phyloP scores from a whole-genome alignment of 495 filamentous ascomycete genomes.

The Penicillium flavigenum region DNA sequence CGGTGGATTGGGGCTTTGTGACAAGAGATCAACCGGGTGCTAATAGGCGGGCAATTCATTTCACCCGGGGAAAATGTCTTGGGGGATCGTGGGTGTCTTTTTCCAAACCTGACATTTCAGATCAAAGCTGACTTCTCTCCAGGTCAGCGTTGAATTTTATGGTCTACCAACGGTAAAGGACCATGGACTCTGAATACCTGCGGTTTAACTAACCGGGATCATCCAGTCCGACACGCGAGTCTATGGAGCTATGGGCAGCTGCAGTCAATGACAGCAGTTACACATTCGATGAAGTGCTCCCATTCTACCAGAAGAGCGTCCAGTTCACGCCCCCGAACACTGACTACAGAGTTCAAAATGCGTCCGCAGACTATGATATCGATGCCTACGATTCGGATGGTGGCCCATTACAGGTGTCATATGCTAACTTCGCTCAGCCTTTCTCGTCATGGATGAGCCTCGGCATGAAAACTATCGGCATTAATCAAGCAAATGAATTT shows the following conservation, averaged over 20 bases:
- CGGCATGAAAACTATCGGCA: conserved; percentile 42
- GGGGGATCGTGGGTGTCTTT: conserved; percentile 33
- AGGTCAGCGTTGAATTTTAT: conserved; percentile 52
- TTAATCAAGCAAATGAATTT: conserved; percentile 36
- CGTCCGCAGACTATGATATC: conserved; percentile 44
- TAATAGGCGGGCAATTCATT: conserved; percentile 37
- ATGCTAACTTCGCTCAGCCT: conserved; percentile 46
- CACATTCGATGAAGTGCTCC: conserved; percentile 50
- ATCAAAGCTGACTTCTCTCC: not conserved
- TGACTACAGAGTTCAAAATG: conserved; percentile 36
- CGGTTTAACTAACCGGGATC: not conserved
- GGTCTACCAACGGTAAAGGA: conserved; percentile 39
- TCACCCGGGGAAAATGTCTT: conserved; percentile 37
- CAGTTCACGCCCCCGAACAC: conserved; percentile 54
- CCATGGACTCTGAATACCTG: not conserved
- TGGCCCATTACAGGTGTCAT: conserved; percentile 53
- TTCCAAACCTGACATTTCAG: not conserved
- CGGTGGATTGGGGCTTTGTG: conserved; percentile 52
- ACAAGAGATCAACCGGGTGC: conserved; percentile 40
- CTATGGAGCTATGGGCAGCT: conserved; percentile 57
- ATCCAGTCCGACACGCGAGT: conserved; percentile 35
- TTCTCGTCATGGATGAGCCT: conserved; percentile 43
- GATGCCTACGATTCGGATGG: conserved; percentile 29
- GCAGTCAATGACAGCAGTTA: conserved; percentile 56
- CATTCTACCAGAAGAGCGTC: conserved; percentile 53